Conservation (phyloP, 2,329 filamentous ascomycete species). For the Emergomyces africanus region DNA sequence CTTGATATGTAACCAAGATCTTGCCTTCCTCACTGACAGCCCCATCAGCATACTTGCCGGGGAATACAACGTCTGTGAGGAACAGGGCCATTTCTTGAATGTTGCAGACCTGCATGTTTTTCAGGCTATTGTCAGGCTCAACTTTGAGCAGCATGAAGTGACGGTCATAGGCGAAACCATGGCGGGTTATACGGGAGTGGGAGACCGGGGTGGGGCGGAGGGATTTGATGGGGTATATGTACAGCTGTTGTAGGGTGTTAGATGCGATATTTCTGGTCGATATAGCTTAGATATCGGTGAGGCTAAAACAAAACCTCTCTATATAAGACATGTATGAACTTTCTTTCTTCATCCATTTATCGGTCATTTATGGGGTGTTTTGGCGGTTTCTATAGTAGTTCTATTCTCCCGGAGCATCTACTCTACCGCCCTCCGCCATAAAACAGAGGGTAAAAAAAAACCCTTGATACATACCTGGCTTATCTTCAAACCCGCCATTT, state of each 20-base stretch:
- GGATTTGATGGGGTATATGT: slow-evolving; percentile 62
- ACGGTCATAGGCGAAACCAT: slow-evolving; percentile 54
- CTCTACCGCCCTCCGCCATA: neutral
- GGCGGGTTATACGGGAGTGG: slow-evolving; percentile 42
- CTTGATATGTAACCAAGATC: slow-evolving; percentile 29
- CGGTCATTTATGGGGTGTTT: neutral
- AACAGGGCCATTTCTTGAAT: slow-evolving; percentile 54
- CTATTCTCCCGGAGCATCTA: neutral
- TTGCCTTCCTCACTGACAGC: slow-evolving; percentile 7
- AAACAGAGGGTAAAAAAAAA: neutral
- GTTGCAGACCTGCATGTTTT: slow-evolving; percentile 48
- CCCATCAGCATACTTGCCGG: slow-evolving; percentile 9
- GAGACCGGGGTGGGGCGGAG: slow-evolving; percentile 49
- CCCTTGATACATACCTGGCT: slow-evolving; percentile 17
- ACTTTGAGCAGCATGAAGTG: slow-evolving; percentile 56
- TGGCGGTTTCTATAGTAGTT: neutral
- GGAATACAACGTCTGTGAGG: slow-evolving; percentile 39
- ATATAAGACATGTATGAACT: neutral
- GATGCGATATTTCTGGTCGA: neutral
- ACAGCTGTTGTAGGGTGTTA: slow-evolving; percentile 37
- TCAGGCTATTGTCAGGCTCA: slow-evolving; percentile 22
- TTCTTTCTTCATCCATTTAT: too few relatives aligned
- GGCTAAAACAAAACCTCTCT: neutral
- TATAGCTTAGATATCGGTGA: neutral
- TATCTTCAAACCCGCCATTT: slow-evolving; percentile 18